These are phyloP conservation scores for Puccinia horiana DNA, from an alignment of 1,284 basidiomycete species.

Conservation along the genomic window DNA sequence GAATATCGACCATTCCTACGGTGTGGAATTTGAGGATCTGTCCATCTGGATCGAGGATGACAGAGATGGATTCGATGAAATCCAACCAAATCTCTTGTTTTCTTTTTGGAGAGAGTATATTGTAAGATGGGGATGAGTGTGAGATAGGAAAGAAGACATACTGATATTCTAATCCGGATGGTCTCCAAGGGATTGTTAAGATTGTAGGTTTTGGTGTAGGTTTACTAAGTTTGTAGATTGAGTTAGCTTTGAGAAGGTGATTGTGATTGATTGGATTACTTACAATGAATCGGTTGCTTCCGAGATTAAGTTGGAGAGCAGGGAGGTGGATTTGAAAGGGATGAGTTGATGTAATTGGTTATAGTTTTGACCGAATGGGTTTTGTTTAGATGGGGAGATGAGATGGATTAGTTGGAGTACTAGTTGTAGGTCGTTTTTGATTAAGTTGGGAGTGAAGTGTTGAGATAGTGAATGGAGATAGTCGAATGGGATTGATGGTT, in stretches of 20 bases:
- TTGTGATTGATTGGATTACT: not conserved
- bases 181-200: slow-evolving; percentile 19
- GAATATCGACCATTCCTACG: slow-evolving; percentile 5
- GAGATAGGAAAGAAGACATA: not conserved
- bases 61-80: slow-evolving; percentile 20
- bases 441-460: not conserved
- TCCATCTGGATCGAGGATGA: not conserved
- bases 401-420: slow-evolving; percentile 23
- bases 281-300: slow-evolving; percentile 13
- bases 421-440: slow-evolving; percentile 15
- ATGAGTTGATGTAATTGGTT: not conserved
- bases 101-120: not conserved
- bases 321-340: slow-evolving; percentile 1
- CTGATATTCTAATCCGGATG: slow-evolving; percentile 9
- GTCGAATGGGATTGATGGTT: slow-evolving; percentile 16
- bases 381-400: not conserved
- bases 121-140: not conserved
- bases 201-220: slow-evolving; percentile 10
- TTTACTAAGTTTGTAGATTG: too few relatives aligned
- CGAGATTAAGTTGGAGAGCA: not conserved
- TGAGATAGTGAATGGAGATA: slow-evolving; percentile 3
- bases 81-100: slow-evolving; percentile 34
- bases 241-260: too few relatives aligned
- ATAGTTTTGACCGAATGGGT: slow-evolving; percentile 18
- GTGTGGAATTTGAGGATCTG: not conserved